Conservation (phyloP, 306 rosid genomes). For the Canavalia gladiata region DNA sequence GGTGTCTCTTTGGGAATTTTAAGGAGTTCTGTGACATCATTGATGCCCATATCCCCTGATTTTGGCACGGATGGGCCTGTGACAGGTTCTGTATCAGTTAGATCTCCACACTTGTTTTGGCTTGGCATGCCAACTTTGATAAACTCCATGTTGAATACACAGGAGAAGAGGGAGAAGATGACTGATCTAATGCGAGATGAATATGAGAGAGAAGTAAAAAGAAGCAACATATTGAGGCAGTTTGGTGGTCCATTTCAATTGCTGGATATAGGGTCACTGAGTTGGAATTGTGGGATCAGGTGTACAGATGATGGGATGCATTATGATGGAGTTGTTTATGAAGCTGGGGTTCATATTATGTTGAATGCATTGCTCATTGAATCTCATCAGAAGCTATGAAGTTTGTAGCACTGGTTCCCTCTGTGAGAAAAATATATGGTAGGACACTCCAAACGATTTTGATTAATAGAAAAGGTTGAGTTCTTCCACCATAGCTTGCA, state of each 20-base stretch:
- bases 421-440: slow-evolving; percentile 42
- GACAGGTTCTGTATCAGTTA: slow-evolving; percentile 56
- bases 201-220: slow-evolving; percentile 64
- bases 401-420: slow-evolving; percentile 25
- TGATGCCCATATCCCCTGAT: slow-evolving; percentile 69
- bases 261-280: slow-evolving; percentile 79
- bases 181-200: slow-evolving; percentile 65
- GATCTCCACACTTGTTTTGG: slow-evolving; percentile 89
- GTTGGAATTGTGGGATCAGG: slow-evolving; percentile 92
- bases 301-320: slow-evolving; percentile 98
- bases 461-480: slow-evolving; percentile 50
- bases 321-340: slow-evolving; percentile 79
- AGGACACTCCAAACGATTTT: slow-evolving; percentile 51
- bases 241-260: slow-evolving; percentile 80
- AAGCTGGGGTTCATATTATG: slow-evolving; percentile 82
- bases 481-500: slow-evolving; percentile 47
- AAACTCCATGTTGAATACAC: slow-evolving; percentile 86
- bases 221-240: slow-evolving; percentile 66
- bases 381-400: slow-evolving; percentile 94
- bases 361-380: slow-evolving; percentile 91
- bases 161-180: slow-evolving; percentile 91
- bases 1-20: slow-evolving; percentile 53
- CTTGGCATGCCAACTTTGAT: slow-evolving; percentile 83
- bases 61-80: slow-evolving; percentile 55
- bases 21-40: slow-evolving; percentile 59